Evolutionary conservation across 31 red algal species (phyloP), one percentile per base, ranked within the genome.

Genomic region (Endocladia muricata): DNA sequence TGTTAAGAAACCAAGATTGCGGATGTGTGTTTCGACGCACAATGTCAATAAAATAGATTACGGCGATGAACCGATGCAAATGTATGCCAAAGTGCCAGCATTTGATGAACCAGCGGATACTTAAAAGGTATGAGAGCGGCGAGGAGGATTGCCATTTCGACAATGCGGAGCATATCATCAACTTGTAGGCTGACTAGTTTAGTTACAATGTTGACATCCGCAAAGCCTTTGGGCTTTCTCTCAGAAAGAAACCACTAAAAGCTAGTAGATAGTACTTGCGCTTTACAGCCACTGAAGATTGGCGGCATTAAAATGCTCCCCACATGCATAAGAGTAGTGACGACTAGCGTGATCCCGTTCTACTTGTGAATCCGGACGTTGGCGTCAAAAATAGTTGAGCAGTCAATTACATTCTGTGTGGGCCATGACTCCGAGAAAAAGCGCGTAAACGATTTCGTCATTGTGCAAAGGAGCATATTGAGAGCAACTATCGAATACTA

Each of bases 1-100:
- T 84, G 79, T 84, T 84, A 30, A 84, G 79, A 26, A 84, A 51
- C 79, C 79, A 84, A 5, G 68, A 74, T 43, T 84, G 79, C 4
- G 79, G 79, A 43, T 84, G 79, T 9, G 79, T 84, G 52, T 84
- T 66, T 4, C 79, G 67, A 36, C 79, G 79, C 3, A 84, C 79
- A 41, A 84, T 84, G 51, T 84, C 79, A 37, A 84, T 74, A 29
- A 84, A 84, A 36, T 74, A 84, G 13, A 63, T 0, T 19, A 84
- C 79, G 40, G 35, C 51, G 65, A 84, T 74, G n/a, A 61, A 41
- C 44, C 30, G 28, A 55, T 84, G 79, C 25, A 84, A 0, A 33
- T 84, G 79, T 31, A 74, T 58, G 36, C 79, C 79, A 3, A 74
- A 2, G 54, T 84, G 79, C 67, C 68, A 84, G 1, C 79, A 48